Evolutionary conservation across 768 basidiomycete species (phyloP), one percentile per base, ranked within the genome.

Genomic region (Coprinopsis sp.): DNA sequence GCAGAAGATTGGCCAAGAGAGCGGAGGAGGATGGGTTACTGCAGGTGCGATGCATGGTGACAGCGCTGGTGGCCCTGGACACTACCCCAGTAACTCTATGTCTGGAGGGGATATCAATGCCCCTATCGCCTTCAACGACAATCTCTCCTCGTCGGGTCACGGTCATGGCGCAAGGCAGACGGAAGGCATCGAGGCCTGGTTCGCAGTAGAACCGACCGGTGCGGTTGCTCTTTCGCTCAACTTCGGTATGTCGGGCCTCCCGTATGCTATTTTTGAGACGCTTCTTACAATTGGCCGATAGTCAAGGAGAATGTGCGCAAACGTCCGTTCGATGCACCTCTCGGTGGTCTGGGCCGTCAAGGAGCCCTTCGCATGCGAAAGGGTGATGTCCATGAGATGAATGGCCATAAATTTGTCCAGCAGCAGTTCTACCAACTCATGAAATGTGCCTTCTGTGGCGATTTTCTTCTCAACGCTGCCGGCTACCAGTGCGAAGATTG

Each of bases 401-500:
- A 98, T 62, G 96, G 96, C 10, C 96, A 99, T 72, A 91, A 96
- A 66, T 99, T 99, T 62, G 79, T 99, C 37, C 90, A 92, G 58
- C 81, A 85, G 37, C 96, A 98, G 67, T 99, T 99, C 73, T 98
- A 96, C 65, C 94, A 97, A 63, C 82, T 98, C 61, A 96, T 99
- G 77, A 78, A 97, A 43, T 99, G 96, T 63, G 96, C 96, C 3
- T 91, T 96, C 67, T 99, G 96, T 71, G 85, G 81, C 68, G 95
- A 98, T 59, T 98, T 99, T 72, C 74, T 99, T 47, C 87, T 97
- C 64, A 97, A 98, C 52, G 95, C 92, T 2, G 75, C 87, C 50
- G 96, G 96, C n/a, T 96, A 93, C 66, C 95, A 97, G 69, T 99
- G 96, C 73, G 96, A 98, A 60, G 96, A 99, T 63, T 99, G 96